A percentile compares a stretch with the other conserved stretches of the same genome.
These are phyloP conservation scores for Vaccinium vitisidaea DNA, from an alignment of 148 eudicot genomes.

Conservation along the genomic window DNA sequence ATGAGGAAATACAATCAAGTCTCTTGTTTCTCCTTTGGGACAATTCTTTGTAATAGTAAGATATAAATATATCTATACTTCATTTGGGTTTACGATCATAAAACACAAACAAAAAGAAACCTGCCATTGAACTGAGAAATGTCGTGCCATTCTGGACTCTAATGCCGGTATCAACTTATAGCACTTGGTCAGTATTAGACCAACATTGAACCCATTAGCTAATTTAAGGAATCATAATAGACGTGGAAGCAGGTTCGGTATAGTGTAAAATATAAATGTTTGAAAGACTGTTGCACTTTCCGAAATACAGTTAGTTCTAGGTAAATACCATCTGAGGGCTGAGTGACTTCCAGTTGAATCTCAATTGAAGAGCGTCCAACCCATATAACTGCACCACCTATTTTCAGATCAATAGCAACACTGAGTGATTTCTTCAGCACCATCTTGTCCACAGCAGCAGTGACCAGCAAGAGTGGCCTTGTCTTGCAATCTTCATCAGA, in stretches of 20 bases:
- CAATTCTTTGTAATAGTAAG: neutral
- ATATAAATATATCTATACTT: neutral
- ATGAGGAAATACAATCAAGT: neutral
- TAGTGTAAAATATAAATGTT: neutral
- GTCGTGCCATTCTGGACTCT: neutral
- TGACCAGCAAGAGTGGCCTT: slow-evolving; percentile 82
- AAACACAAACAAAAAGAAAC: neutral
- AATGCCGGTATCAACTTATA: neutral
- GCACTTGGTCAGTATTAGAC: neutral
- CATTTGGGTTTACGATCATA: neutral
- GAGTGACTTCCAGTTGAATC: slow-evolving; percentile 85
- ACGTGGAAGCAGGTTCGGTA: neutral
- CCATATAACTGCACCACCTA: slow-evolving; percentile 92
- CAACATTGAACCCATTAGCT: neutral
- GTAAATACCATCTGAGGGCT: slow-evolving; percentile 55
- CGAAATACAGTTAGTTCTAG: neutral
- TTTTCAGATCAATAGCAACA: slow-evolving; percentile 71
- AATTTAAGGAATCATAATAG: neutral
- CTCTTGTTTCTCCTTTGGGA: neutral
- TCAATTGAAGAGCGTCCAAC: slow-evolving; percentile 91
- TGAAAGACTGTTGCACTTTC: neutral
- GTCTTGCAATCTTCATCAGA: slow-evolving; percentile 84
- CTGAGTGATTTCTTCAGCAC: slow-evolving; percentile 80
- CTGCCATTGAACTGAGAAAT: neutral
- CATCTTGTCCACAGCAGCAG: slow-evolving; percentile 95